Base-by-base conservation (phyloP, 202 grass and related monocot species). In the Brachypodium distachyon region DNA sequence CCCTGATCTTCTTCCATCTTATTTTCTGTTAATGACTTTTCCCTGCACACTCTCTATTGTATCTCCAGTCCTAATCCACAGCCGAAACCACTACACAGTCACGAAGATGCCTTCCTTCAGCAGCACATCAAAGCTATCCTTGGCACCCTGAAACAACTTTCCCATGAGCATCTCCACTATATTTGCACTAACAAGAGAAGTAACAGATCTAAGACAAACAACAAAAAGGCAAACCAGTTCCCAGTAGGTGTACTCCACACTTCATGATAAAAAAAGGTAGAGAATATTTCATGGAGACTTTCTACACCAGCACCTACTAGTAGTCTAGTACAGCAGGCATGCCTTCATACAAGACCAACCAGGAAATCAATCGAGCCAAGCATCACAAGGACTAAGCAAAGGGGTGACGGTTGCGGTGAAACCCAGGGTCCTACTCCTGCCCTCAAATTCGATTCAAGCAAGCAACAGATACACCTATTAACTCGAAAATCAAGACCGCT, bases 141-240 rank as follows among this genome's bases (percentile, higher is more conserved):
- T 77, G 32, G 44, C 25, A 44, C 55, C 86, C 86, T 88, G 81
- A 72, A 88, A 81, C 55, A 84, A 70, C 73, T 81, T 77, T 81
- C 25, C 39, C 55, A 25, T 66, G 77, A 84, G 81, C 48, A 81
- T 81, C 38, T 84, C 47, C 0, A 76, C 46, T 41, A 63, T 71
- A 70, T 52, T n/a, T 38, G 39, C 38, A 58, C 40, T 7, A 38
- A 37, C 12, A 42, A 22, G 16, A 12, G 10, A 66, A 59, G 26
- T 33, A 31, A 41, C 13, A 82, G 79, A 83, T 84, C 75, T 50
- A 81, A n/a, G n/a, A n/a, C n/a, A n/a, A n/a, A 23, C 39, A 34
- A 14, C 34, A 14, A 65, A 77, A 70, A 81, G 56, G 47, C 12
- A 70, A 81, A 17, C 72, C 38, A 71, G 31, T 34, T 64, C 47